These are phyloP conservation scores for Aspergillus cavernicola DNA, from an alignment of 495 filamentous ascomycete genomes.

Conservation along the genomic window DNA sequence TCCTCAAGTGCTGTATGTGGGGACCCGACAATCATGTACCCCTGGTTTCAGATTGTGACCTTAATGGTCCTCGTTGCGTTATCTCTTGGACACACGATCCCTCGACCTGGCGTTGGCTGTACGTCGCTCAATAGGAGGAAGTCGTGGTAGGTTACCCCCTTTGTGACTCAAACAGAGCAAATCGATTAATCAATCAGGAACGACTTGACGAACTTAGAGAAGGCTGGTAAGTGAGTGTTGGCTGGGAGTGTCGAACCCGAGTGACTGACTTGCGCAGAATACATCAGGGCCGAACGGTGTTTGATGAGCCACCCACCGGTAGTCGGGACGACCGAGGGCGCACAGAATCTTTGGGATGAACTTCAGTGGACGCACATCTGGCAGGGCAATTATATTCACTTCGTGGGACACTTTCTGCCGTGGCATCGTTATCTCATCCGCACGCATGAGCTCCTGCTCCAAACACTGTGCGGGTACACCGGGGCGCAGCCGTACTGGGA, in stretches of 20 bases:
- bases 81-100: background rate
- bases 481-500: conserved; percentile 10
- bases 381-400: conserved; percentile 6
- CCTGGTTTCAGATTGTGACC: background rate
- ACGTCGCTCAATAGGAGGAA: conserved; percentile 4
- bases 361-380: conserved; percentile 3
- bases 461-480: background rate
- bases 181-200: background rate
- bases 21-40: background rate
- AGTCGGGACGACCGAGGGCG: background rate
- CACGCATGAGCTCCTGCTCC: conserved; percentile 2
- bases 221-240: background rate
- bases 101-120: background rate
- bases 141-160: background rate
- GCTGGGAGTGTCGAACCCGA: background rate
- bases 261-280: background rate
- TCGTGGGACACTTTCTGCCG: conserved; percentile 2
- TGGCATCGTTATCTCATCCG: conserved; percentile 9
- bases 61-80: background rate
- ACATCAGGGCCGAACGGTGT: conserved; percentile 3
- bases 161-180: background rate
- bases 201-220: background rate
- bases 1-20: background rate
- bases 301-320: conserved; percentile 4
- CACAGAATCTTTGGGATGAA: conserved; percentile 5